A percentile compares a stretch with the other conserved stretches of the same genome.
These are phyloP conservation scores for Penicillium glabrum DNA, from an alignment of 2,329 filamentous ascomycete genomes.

Conservation along the genomic window DNA sequence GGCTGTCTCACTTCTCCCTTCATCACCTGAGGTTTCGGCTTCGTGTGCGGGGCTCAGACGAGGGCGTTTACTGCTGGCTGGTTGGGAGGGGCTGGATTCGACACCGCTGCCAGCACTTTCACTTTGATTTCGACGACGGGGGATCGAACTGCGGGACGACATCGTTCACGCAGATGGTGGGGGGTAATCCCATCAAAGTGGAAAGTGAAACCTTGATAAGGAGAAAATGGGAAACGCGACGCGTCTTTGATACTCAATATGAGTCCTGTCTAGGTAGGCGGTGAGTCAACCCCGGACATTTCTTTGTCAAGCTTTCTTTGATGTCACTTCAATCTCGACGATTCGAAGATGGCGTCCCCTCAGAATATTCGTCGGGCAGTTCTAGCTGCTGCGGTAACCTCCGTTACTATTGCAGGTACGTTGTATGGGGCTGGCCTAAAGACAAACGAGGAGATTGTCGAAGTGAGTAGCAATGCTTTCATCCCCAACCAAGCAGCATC, in stretches of 20 bases:
- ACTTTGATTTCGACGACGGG: conserved; percentile 27
- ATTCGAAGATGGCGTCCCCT: conserved; percentile 26
- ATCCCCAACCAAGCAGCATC: neutral
- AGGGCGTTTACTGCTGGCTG: conserved; percentile 33
- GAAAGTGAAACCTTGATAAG: conserved; percentile 6
- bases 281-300: conserved; percentile 15
- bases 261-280: conserved; percentile 22
- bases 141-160: conserved; percentile 25
- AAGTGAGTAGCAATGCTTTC: conserved; percentile 41
- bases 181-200: neutral
- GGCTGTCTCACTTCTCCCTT: neutral
- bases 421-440: conserved; percentile 62
- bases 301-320: conserved; percentile 9
- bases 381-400: conserved; percentile 55
- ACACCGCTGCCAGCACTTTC: conserved; percentile 18
- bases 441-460: conserved; percentile 50
- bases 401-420: conserved; percentile 58
- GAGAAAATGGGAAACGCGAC: conserved; percentile 20
- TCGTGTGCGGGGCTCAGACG: conserved; percentile 28
- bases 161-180: conserved; percentile 16
- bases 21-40: neutral
- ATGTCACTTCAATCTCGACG: neutral
- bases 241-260: conserved; percentile 29
- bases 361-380: conserved; percentile 51
- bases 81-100: conserved; percentile 24